Percentiles rank a stretch among this genome's conserved stretches.
phyloP scores from a whole-genome alignment of 768 basidiomycete species.

The Lactarius psammicola region DNA sequence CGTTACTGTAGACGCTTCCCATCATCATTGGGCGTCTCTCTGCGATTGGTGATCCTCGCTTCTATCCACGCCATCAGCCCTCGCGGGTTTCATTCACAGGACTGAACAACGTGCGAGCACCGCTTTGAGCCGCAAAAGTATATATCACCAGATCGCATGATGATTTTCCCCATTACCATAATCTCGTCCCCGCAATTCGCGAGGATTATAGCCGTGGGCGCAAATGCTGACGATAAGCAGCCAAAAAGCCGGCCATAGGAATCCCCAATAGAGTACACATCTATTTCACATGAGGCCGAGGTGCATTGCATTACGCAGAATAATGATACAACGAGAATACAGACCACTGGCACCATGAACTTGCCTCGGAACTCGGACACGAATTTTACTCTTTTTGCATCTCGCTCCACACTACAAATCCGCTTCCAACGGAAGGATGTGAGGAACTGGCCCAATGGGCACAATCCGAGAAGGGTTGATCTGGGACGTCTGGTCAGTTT shows the following conservation, averaged over 20 bases:
- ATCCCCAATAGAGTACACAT: neutral
- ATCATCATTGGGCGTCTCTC: neutral
- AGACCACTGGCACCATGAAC: neutral
- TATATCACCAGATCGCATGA: neutral
- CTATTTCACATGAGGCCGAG: neutral
- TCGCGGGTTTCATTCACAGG: neutral
- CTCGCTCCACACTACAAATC: neutral
- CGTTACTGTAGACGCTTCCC: neutral
- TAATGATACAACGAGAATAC: neutral
- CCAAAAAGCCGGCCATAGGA: neutral
- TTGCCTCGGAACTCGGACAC: neutral
- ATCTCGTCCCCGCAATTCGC: too few relatives aligned
- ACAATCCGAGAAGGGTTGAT: slow-evolving; percentile 80
- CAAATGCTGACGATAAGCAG: too few relatives aligned
- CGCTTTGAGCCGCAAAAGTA: neutral
- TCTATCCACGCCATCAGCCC: neutral
- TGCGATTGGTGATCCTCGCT: neutral
- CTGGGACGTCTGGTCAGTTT: slow-evolving; percentile 37
- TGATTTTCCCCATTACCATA: too few relatives aligned
- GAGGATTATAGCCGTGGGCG: too few relatives aligned
- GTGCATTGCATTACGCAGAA: neutral
- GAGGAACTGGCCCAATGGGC: slow-evolving; percentile 67
- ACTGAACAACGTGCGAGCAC: neutral
- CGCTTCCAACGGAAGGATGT: slow-evolving; percentile 54
- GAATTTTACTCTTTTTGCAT: neutral